Percentiles rank a stretch among this genome's conserved stretches.
phyloP scores from a whole-genome alignment of 495 filamentous ascomycete genomes.

The Alectoria sarmentosa region DNA sequence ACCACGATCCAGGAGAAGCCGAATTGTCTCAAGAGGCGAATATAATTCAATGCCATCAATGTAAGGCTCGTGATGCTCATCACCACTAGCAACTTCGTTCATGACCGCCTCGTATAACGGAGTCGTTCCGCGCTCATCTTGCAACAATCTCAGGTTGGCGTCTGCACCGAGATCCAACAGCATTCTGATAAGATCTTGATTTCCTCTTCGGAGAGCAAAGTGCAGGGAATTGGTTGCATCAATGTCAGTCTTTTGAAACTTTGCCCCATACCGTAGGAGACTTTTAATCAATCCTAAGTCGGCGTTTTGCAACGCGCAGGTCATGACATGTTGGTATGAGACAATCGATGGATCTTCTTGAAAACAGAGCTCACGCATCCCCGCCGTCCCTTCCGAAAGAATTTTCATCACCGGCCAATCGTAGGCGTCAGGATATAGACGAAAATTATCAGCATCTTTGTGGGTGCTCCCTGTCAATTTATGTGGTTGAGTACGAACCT shows the following conservation, averaged over 20 bases:
- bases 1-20: background rate
- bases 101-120: background rate
- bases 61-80: background rate
- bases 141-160: background rate
- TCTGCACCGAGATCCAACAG: background rate
- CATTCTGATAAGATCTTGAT: background rate
- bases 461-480: background rate
- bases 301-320: background rate
- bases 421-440: background rate
- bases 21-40: background rate
- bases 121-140: background rate
- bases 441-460: background rate
- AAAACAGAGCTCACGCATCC: background rate
- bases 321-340: background rate
- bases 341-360: background rate
- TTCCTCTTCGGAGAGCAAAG: background rate
- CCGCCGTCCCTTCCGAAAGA: background rate
- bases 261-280: background rate
- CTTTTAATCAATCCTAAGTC: background rate
- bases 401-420: background rate
- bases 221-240: background rate
- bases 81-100: background rate
- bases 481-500: background rate
- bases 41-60: background rate
- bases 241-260: background rate